phyloP scores from a whole-genome alignment of 768 basidiomycete genomes.

The Lentinula lateritia region DNA sequence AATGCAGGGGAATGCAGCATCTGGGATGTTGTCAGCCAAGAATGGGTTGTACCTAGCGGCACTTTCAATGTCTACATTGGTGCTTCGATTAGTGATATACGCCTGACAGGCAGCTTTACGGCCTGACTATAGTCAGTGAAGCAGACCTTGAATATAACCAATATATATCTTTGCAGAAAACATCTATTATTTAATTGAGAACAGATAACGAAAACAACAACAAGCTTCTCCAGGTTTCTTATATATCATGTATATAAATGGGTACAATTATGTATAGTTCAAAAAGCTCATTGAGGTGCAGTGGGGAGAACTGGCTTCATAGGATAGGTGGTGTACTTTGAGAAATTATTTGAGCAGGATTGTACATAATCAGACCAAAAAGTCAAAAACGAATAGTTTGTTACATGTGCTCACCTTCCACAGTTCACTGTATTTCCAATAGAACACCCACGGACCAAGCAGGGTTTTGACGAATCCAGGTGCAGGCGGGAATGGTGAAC shows the following conservation, averaged over 20 bases:
- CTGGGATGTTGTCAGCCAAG: conserved; percentile 51
- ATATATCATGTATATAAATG: neutral
- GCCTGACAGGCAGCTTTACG: conserved; percentile 26
- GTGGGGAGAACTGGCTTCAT: conserved; percentile 5
- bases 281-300: neutral
- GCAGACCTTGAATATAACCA: neutral
- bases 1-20: conserved; percentile 21
- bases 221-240: too few species aligned
- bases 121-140: neutral
- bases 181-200: too few species aligned
- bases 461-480: conserved; percentile 10
- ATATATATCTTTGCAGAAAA: too few species aligned
- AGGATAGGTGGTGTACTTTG: conserved; percentile 7
- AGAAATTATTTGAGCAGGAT: neutral
- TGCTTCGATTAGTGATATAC: conserved; percentile 43
- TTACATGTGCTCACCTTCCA: conserved; percentile 5
- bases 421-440: conserved; percentile 9
- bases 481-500: conserved; percentile 10
- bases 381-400: neutral
- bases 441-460: conserved; percentile 10
- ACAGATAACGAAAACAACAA: too few species aligned
- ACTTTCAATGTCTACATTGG: conserved; percentile 49
- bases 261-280: neutral
- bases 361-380: neutral
- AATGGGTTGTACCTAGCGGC: conserved; percentile 45